Evolutionary conservation across 139 green algal species (phyloP), one percentile per base, ranked within the genome.

Genomic region (Chlamydomonas schloesseri): DNA sequence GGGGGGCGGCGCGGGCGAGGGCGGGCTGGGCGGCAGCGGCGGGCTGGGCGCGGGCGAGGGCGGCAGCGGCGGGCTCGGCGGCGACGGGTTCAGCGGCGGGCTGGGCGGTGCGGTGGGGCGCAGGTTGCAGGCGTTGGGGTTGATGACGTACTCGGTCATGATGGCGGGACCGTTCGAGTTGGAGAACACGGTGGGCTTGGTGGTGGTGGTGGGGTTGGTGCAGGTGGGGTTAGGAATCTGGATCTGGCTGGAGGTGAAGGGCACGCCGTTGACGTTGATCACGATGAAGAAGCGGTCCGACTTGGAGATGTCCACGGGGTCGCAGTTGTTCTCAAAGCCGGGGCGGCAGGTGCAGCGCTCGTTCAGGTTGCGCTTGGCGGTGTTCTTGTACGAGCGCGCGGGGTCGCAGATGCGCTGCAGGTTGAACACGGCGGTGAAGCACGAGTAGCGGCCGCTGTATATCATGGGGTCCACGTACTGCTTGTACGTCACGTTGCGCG

Each of bases 371-470:
- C 78, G 78, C 64, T 50, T 50, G n/a, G 65, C 79, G 29, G 67
- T 33, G 65, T 85, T 85, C 28, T 58, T 57, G 47, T 70, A 68
- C 31, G 79, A 77, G 8, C 20, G 26, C 10, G 55, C 69, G 15
- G 81, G 81, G 14, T 79, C 69, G 81, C 81, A 87, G 24, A 87
- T 67, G 2, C 23, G 18, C 31, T 50, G 36, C 33, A 87, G 81
- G 68, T 87, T 79, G 69, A 87, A 64, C 37, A 72, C 53, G 55
- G 53, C 79, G 3, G 81, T 87, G 69, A 87, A 72, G 81, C 81
- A 87, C 0, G 14, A 65, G 81, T 80, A 79, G 1, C 36, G 58
- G 33, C 81, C 81, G 1, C 24, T 33, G 34, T 70, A 71, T 17
- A 60, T 23, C 69, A 71, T 72, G 33, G 81, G 81, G 69, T 87